Evolutionary conservation across 139 green algal species (phyloP).

Genomic region (Pseudopediastrum boryanum): DNA sequence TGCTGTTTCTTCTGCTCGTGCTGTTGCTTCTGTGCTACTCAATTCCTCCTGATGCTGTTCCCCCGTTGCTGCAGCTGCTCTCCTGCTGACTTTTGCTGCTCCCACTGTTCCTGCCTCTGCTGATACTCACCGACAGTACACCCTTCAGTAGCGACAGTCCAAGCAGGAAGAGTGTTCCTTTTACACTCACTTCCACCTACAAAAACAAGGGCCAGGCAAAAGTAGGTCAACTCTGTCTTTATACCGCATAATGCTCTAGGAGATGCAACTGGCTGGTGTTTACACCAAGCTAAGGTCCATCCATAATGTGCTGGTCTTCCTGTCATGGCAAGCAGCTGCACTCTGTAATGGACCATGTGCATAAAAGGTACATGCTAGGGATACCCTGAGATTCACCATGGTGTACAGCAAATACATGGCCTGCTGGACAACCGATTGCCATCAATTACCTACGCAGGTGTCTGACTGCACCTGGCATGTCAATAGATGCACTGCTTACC

Average conservation of each 20-base stretch:
- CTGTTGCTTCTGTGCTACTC: background rate
- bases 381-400: background rate
- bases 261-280: background rate
- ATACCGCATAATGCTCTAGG: background rate
- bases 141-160: constrained; percentile 50
- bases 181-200: constrained; percentile 48
- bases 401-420: background rate
- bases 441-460: background rate
- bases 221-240: too few relatives aligned
- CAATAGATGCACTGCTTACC: background rate
- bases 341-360: too few relatives aligned
- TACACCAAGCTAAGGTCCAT: background rate
- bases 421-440: background rate
- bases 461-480: background rate
- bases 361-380: background rate
- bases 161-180: constrained; percentile 40
- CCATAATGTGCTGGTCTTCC: background rate
- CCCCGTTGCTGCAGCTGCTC: background rate
- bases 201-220: too few relatives aligned
- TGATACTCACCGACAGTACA: constrained; percentile 40
- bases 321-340: background rate
- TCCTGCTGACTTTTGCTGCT: background rate
- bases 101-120: background rate
- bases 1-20: background rate
- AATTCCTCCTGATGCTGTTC: background rate